Base-by-base conservation (phyloP, 2,329 filamentous ascomycete genomes). In the Cytospora chrysosperma region DNA sequence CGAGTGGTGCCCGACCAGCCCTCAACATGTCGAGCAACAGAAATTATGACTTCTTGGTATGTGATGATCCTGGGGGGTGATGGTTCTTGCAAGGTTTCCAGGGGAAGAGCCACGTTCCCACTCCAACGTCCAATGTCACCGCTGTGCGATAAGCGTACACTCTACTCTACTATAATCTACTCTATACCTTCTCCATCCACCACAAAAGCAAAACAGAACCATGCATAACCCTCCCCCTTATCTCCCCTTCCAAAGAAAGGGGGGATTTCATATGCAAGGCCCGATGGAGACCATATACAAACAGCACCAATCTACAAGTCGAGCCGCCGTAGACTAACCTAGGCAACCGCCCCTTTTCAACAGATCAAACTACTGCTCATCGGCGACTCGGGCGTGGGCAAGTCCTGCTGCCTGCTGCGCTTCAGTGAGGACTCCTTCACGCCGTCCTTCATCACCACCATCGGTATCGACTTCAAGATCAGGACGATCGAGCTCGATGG, bases 381-480 rank as follows among this genome's bases (percentile, higher is more conserved):
- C 78, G 93, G 93, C 78, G 93, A 97, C 83, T 97, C 93, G 56
- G 93, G 93, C 74, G 93, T 97, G 67, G 93, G 93, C 77, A 97
- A 97, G 81, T 97, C 93, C 70, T 97, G 93, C 88, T 97, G 93
- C 80, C 85, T 97, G 77, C 83, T 97, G 75, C 92, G 93, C 72
- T 97, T 97, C 83, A 96, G 92, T 79, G 93, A 97, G 81, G 93
- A 97, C 83, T 96, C 92, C 54, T 97, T 97, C 82, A 97, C 93
- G 59, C 93, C 93, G 51, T 96, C 92, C 71, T 97, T 97, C 84
- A 97, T 97, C 83, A 97, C 93, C 67, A 99, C 95, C 68, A 99
- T 99, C 79, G 95, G 95, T 71, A 98, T 99, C 82, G 95, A 99
- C 81, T 99, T 99, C 84, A 99, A 99, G 86, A 99, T 99, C 76